Percentiles rank a stretch among this genome's conserved stretches.
Evolutionary conservation across 2,329 filamentous ascomycete genomes (phyloP).

Genomic region (Fusarium anthophilum): DNA sequence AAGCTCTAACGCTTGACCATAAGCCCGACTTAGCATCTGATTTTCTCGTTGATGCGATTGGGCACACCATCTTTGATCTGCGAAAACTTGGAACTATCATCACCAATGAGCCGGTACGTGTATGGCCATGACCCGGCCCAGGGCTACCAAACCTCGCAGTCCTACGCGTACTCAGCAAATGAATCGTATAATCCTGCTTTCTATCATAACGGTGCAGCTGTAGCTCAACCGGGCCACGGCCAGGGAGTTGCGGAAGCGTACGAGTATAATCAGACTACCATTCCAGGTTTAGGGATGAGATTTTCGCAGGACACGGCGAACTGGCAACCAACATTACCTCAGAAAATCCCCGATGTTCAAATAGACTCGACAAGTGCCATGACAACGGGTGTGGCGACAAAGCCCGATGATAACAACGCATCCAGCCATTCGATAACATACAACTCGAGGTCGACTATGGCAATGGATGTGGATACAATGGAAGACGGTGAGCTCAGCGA

Average conservation of each 20-base stretch:
- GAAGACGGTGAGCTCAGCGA: constrained; percentile 86
- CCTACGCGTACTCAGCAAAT: constrained; percentile 28
- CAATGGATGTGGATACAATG: constrained; percentile 32
- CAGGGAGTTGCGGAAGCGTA: constrained; percentile 29
- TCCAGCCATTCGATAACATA: background rate
- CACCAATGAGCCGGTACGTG: constrained; percentile 45
- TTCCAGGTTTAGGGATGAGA: constrained; percentile 49
- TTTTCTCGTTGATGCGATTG: background rate
- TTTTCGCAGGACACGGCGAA: constrained; percentile 28
- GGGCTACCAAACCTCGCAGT: constrained; percentile 36
- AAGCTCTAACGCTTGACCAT: background rate
- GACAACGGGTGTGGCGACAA: background rate
- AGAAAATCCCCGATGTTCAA: constrained; percentile 4
- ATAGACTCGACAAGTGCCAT: background rate
- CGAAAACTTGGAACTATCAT: background rate
- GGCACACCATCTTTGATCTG: background rate
- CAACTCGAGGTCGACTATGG: background rate
- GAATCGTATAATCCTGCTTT: constrained; percentile 23
- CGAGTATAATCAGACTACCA: constrained; percentile 43
- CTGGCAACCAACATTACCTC: constrained; percentile 30
- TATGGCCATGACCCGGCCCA: constrained; percentile 40
- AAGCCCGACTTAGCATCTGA: background rate
- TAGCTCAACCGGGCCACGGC: constrained; percentile 7
- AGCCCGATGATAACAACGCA: background rate
- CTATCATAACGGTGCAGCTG: constrained; percentile 5